Conservation (phyloP, 371 early-diverging fungal species). For the Umbelopsis sp. region DNA sequence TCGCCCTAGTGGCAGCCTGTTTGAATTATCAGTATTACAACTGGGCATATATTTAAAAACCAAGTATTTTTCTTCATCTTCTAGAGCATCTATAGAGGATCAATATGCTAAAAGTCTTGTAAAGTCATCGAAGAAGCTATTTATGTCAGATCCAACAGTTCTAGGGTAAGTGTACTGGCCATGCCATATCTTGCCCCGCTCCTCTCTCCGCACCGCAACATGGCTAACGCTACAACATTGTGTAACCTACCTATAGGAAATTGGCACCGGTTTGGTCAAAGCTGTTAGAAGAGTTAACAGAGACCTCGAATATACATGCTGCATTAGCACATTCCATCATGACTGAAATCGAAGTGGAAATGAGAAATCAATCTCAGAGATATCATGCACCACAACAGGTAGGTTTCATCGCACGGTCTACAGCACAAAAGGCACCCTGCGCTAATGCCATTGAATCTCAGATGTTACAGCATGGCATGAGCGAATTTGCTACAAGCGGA, state of each 20-base stretch:
- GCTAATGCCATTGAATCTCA: conserved; percentile 9
- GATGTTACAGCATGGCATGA: conserved; percentile 11
- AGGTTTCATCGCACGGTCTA: conserved; percentile 1
- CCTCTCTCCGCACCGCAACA: conserved; percentile 12
- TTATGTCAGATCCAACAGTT: conserved; percentile 41
- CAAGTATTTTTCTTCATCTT: too few species aligned
- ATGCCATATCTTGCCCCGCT: neutral
- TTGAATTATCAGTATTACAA: neutral
- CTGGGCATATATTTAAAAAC: too few species aligned
- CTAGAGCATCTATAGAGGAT: conserved; percentile 52
- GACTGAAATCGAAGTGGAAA: conserved; percentile 45
- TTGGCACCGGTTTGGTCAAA: conserved; percentile 45
- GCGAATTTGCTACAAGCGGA: neutral
- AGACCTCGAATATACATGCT: conserved; percentile 48
- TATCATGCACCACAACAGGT: conserved; percentile 25
- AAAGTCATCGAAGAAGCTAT: conserved; percentile 50
- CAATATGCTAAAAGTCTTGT: conserved; percentile 51
- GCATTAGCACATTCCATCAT: conserved; percentile 44
- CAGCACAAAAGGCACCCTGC: neutral
- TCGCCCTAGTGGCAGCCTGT: neutral
- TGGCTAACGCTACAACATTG: conserved; percentile 17
- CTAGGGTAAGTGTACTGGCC: conserved; percentile 40
- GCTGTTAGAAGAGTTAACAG: conserved; percentile 42
- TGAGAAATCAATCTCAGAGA: conserved; percentile 28
- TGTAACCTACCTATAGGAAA: conserved; percentile 25